phyloP scores from a whole-genome alignment of 2,329 filamentous ascomycete genomes.

The Colletotrichum sidae region DNA sequence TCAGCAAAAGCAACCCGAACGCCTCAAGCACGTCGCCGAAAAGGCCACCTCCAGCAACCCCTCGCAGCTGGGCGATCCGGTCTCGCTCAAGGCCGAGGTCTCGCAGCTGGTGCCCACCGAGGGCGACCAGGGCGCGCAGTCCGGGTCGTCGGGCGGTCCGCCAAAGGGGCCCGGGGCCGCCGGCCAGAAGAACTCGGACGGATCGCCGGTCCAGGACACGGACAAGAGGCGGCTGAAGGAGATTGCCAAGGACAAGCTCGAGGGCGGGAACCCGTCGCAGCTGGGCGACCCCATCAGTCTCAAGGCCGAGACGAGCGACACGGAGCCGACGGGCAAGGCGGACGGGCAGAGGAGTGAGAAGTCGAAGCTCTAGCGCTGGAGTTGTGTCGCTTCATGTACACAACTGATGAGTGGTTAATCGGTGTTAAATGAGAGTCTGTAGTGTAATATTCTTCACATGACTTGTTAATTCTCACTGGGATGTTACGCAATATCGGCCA shows the following conservation, averaged over 20 bases:
- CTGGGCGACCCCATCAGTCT: conserved; percentile 53
- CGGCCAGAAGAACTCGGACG: conserved; percentile 35
- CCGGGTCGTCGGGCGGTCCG: neutral
- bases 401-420: neutral
- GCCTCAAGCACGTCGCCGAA: conserved; percentile 36
- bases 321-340: conserved; percentile 44
- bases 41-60: conserved; percentile 45
- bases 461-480: too few species aligned
- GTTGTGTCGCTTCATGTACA: neutral
- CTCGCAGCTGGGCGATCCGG: conserved; percentile 52
- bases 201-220: conserved; percentile 24
- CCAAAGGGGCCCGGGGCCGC: conserved; percentile 1
- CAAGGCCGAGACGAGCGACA: conserved; percentile 51
- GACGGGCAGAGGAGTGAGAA: conserved; percentile 36
- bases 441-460: too few species aligned
- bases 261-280: conserved; percentile 49
- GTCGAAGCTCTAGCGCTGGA: conserved; percentile 27
- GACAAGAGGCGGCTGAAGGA: conserved; percentile 37
- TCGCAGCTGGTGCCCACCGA: conserved; percentile 32
- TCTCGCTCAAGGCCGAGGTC: conserved; percentile 53
- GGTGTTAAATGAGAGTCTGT: too few species aligned
- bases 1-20: conserved; percentile 32
- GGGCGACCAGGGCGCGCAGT: conserved; percentile 16
- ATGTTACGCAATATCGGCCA: too few species aligned
- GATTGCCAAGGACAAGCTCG: conserved; percentile 41